Conservation (phyloP, 768 basidiomycete species). For the Polyporus arcularius region DNA sequence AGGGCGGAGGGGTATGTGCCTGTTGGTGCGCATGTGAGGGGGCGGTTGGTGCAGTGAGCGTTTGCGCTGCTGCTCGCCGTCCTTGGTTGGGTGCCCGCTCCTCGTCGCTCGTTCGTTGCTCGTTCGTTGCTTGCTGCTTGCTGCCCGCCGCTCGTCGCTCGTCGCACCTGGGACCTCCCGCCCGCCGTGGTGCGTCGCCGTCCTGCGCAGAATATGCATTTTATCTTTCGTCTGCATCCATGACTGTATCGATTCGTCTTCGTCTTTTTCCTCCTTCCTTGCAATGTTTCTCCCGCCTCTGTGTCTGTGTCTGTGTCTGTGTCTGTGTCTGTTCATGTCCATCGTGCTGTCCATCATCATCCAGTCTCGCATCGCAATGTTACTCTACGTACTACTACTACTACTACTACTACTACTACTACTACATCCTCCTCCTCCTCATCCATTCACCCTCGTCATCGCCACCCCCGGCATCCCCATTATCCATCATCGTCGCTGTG, state of each 20-base stretch:
- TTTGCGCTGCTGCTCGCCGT: not conserved
- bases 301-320: not conserved
- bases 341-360: not conserved
- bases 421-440: too few relatives aligned
- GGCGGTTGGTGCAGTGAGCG: slow-evolving; percentile 18
- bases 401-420: not conserved
- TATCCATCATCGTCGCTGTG: not conserved
- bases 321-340: not conserved
- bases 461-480: not conserved
- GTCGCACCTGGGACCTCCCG: not conserved
- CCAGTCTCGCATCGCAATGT: not conserved
- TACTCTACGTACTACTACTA: not conserved
- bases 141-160: not conserved
- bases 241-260: not conserved
- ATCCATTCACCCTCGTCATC: not conserved
- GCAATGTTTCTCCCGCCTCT: not conserved
- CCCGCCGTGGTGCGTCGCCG: not conserved
- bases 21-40: not conserved
- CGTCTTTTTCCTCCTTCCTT: not conserved
- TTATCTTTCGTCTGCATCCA: not conserved
- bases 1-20: not conserved
- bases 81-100: too few relatives aligned
- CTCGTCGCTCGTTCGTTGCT: not conserved
- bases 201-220: not conserved
- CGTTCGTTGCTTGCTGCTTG: not conserved